Evolutionary conservation across 1,284 basidiomycete species (phyloP).

Genomic region (Fistulinella staudtii): DNA sequence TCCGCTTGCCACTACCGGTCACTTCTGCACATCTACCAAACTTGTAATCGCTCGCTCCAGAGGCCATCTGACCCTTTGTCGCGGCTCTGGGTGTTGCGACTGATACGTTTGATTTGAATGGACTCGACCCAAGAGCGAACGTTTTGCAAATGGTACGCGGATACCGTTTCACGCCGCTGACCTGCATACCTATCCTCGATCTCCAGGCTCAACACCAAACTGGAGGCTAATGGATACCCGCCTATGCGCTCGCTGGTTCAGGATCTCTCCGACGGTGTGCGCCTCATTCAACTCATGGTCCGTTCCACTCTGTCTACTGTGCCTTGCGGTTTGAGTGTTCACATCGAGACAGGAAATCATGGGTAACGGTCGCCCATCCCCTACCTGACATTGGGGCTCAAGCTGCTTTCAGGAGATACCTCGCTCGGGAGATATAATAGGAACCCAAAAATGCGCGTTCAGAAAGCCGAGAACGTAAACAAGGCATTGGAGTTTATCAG

Average conservation of each 20-base stretch:
- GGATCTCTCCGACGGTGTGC: constrained; percentile 93
- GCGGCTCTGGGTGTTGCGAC: too few relatives aligned
- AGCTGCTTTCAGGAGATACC: constrained; percentile 62
- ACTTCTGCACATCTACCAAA: too few relatives aligned
- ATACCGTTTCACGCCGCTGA: too few relatives aligned
- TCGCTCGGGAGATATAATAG: constrained; percentile 91
- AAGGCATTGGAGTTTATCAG: constrained; percentile 95
- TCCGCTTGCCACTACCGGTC: too few relatives aligned
- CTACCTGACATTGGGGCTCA: constrained; percentile 10
- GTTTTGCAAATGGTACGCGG: constrained; percentile 87
- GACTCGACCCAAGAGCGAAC: constrained; percentile 47
- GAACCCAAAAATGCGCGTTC: constrained; percentile 86
- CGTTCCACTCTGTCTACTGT: constrained; percentile 21
- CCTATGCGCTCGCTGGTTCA: constrained; percentile 89
- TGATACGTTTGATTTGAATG: constrained; percentile 22
- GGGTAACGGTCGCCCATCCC: constrained; percentile 50
- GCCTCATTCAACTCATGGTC: constrained; percentile 90
- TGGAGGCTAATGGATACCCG: constrained; percentile 80
- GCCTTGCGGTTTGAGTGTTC: background rate
- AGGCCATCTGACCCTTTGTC: too few relatives aligned
- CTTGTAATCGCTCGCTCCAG: too few relatives aligned
- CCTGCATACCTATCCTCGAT: too few relatives aligned
- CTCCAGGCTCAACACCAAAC: constrained; percentile 88
- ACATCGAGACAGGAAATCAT: constrained; percentile 74
- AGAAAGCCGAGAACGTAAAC: constrained; percentile 98